phyloP scores from a whole-genome alignment of 352 stramenopile genomes.

The Plasmopara viticola region DNA sequence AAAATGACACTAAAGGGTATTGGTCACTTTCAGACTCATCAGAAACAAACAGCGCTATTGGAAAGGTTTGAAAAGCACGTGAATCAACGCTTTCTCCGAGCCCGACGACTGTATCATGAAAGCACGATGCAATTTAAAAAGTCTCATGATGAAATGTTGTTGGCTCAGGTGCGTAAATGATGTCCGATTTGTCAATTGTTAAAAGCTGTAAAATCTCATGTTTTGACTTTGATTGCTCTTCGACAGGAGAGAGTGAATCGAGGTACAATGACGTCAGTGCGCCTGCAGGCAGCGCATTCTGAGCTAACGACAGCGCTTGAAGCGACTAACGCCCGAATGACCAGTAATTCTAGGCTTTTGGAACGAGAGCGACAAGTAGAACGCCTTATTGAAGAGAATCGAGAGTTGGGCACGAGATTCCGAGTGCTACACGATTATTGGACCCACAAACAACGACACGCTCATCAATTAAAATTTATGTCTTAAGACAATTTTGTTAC shows the following conservation, averaged over 20 bases:
- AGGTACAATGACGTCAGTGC: constrained; percentile 18
- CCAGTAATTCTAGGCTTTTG: constrained; percentile 31
- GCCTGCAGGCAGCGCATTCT: constrained; percentile 15
- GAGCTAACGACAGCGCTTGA: constrained; percentile 16
- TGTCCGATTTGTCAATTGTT: not conserved
- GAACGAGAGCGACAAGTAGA: constrained; percentile 38
- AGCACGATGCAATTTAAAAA: constrained; percentile 11
- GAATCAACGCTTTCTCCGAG: constrained; percentile 24
- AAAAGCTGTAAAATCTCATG: not conserved
- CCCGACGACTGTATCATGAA: constrained; percentile 29
- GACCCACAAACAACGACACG: constrained; percentile 24
- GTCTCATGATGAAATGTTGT: constrained; percentile 7
- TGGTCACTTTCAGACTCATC: constrained; percentile 8
- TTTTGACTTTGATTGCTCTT: not conserved
- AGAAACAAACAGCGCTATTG: constrained; percentile 22
- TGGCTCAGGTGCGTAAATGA: constrained; percentile 16
- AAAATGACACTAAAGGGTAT: not conserved
- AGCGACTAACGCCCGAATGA: constrained; percentile 22
- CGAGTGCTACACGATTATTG: constrained; percentile 38
- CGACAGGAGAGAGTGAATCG: constrained; percentile 20
- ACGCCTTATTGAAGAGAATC: constrained; percentile 38
- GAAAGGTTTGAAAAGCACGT: constrained; percentile 30
- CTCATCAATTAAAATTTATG: too few relatives aligned
- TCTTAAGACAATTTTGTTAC: too few relatives aligned
- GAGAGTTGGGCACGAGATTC: constrained; percentile 25